Evolutionary conservation across 495 filamentous ascomycete genomes (phyloP).

Genomic region (Penicillium pulvis): DNA sequence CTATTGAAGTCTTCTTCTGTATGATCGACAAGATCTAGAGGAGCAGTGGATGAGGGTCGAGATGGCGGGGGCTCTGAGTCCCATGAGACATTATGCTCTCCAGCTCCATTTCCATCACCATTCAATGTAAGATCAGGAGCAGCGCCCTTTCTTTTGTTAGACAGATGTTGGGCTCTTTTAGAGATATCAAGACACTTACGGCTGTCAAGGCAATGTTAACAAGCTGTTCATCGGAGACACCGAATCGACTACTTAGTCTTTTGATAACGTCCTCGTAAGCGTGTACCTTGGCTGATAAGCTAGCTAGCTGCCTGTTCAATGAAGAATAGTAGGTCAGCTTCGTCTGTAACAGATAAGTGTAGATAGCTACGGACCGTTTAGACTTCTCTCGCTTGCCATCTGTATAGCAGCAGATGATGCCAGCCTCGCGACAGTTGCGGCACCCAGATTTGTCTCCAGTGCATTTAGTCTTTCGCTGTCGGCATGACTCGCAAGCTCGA

Average conservation of each 20-base stretch:
- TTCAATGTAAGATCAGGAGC: constrained; percentile 22
- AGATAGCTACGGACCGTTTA: constrained; percentile 44
- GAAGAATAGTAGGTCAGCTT: not conserved
- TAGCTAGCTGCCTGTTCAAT: constrained; percentile 45
- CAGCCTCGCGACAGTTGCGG: constrained; percentile 55
- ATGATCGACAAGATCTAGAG: constrained; percentile 53
- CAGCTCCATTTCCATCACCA: constrained; percentile 14
- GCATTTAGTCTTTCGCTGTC: constrained; percentile 60
- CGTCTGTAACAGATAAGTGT: not conserved
- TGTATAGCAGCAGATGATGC: constrained; percentile 54
- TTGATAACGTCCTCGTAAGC: constrained; percentile 49
- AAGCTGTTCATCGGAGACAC: constrained; percentile 43
- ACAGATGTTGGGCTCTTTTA: not conserved
- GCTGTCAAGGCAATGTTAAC: constrained; percentile 37
- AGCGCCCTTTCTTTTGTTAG: constrained; percentile 30
- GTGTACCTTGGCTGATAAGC: constrained; percentile 50
- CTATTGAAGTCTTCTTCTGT: constrained; percentile 61
- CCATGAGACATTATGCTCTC: constrained; percentile 9
- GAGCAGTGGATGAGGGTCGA: constrained; percentile 40
- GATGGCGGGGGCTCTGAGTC: constrained; percentile 22
- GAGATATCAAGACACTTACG: constrained; percentile 24
- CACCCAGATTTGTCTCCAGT: constrained; percentile 57
- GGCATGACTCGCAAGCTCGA: constrained; percentile 52
- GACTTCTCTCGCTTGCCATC: constrained; percentile 60
- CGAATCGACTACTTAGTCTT: constrained; percentile 40